Conservation (phyloP, 441 rosid species). For the Populus hybrid region DNA sequence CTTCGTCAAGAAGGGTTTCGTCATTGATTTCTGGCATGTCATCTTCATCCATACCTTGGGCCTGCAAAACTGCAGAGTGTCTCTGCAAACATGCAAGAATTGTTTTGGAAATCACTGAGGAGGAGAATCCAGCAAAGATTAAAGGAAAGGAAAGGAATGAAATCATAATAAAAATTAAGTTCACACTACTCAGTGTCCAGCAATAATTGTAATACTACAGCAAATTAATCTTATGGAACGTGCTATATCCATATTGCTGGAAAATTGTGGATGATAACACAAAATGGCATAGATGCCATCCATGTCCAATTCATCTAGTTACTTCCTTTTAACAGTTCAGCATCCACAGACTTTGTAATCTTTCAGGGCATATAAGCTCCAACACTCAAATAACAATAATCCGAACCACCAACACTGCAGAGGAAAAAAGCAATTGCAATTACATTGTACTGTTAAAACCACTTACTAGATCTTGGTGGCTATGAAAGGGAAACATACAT, state of each 20-base stretch:
- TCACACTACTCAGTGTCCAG: not conserved
- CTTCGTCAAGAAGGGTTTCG: constrained; percentile 89
- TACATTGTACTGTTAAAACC: not conserved
- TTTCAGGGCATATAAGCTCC: constrained; percentile 94
- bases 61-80: constrained; percentile 86
- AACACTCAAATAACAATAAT: constrained; percentile 90
- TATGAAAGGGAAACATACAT: too few species aligned
- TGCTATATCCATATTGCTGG: not conserved
- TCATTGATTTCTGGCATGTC: constrained; percentile 66
- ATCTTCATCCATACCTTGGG: constrained; percentile 86
- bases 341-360: constrained; percentile 79
- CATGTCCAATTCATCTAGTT: constrained; percentile 65
- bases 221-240: not conserved
- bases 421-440: constrained; percentile 6
- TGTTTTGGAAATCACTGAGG: constrained; percentile 8
- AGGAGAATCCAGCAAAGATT: not conserved
- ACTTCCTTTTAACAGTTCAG: constrained; percentile 36
- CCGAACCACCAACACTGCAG: constrained; percentile 93
- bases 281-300: constrained; percentile 35
- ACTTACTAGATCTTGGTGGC: too few species aligned
- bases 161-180: not conserved
- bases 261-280: not conserved
- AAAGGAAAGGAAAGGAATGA: not conserved
- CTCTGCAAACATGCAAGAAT: constrained; percentile 79
- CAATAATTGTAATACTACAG: not conserved